Evolutionary conservation across 179 eudicot species (phyloP), one percentile per base, ranked within the genome.

Genomic region (Beta lomatogona): DNA sequence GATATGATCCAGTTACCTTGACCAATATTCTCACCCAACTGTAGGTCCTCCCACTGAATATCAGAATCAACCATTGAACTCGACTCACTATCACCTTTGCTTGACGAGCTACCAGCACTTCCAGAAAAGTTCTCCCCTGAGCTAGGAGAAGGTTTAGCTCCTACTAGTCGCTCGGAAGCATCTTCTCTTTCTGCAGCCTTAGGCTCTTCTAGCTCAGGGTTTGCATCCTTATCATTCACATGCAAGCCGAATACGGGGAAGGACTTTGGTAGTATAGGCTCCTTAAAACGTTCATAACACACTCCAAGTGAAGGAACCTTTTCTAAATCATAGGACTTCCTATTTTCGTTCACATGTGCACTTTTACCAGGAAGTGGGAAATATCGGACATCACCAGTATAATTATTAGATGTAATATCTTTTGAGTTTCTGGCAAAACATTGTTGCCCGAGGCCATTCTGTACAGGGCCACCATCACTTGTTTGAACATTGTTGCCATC

Each of bases 11-110:
- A 64, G 14, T 83, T 85, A 93, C 97, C 97, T 89, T 89, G 92
- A 46, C 94, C 97, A 67, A 93, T 64, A 85, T 90, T 93, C 83
- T 89, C 95, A 60, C 83, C 86, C 82, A 93, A 59, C 52, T 86
- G 85, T 50, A 93, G 78, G 84, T 93, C 97, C 81, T 93, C 95
- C 95, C 97, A 93, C 4, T 70, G 86, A 78, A 93, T 93, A 81
- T 88, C 90, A 84, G 87, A 87, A 82, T 82, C 88, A 81, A 80
- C 79, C 59, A 64, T 31, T 75, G 84, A 25, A 83, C 59, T 86
- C 8, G 84, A 81, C 31, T 88, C 92, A 72, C 28, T 66, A 44
- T 90, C 88, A 13, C 83, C 83, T 85, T 80, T 89, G 61, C 89
- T 86, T 65, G 87, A 83, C 69, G 83, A 80, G 80, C 87, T 87